These are phyloP conservation scores for Stachybotrys elegans DNA, from an alignment of 2,329 filamentous ascomycete species.

Conservation along the genomic window DNA sequence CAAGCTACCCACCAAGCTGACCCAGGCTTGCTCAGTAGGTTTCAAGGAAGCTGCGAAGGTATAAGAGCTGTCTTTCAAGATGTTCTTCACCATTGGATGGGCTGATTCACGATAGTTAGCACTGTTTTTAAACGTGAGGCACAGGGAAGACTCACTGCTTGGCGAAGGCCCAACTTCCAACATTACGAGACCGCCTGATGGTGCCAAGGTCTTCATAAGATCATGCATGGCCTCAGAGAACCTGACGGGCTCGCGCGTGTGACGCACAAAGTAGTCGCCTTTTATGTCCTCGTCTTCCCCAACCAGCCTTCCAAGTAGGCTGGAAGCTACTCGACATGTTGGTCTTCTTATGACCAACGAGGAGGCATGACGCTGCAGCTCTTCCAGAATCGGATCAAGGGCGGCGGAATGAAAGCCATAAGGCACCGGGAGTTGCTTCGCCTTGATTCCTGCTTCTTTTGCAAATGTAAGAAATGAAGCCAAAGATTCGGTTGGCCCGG, in stretches of 20 bases:
- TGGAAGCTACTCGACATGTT: constrained; percentile 11
- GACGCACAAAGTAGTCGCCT: constrained; percentile 13
- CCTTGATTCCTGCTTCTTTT: constrained; percentile 14
- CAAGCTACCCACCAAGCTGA: background rate
- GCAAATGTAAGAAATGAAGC: constrained; percentile 9
- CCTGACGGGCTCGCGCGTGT: constrained; percentile 18
- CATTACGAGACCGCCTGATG: constrained; percentile 6
- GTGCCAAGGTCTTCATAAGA: no score
- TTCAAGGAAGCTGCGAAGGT: constrained; percentile 1
- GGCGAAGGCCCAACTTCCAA: constrained; percentile 15
- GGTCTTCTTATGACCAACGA: background rate
- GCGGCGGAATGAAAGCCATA: constrained; percentile 23
- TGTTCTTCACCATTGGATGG: constrained; percentile 1
- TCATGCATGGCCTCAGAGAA: no score
- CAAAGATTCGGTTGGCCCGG: constrained; percentile 15
- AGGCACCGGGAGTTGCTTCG: constrained; percentile 18
- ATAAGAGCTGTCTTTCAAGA: background rate
- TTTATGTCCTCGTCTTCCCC: background rate
- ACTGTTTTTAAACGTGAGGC: background rate
- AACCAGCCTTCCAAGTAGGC: constrained; percentile 9
- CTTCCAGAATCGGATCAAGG: constrained; percentile 18
- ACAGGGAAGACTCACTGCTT: constrained; percentile 9
- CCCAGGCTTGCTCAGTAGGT: background rate
- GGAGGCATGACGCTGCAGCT: constrained; percentile 6
- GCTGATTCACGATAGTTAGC: background rate